Base-by-base conservation (phyloP, 1,284 basidiomycete genomes). In the Ustilago crameri region DNA sequence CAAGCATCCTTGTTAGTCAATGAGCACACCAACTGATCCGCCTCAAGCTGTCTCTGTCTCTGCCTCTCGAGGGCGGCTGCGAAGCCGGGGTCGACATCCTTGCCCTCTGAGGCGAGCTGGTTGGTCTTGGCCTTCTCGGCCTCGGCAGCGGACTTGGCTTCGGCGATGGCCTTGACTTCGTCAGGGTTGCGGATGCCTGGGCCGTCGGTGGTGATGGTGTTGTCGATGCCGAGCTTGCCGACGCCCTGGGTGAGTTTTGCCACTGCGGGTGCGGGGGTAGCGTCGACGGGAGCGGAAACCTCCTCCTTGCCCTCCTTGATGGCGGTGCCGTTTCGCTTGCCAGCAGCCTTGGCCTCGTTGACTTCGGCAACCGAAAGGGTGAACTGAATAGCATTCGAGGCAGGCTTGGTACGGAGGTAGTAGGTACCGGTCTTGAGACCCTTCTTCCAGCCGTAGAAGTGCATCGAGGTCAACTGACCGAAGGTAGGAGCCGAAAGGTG, bases 361-460 rank as follows among this genome's bases (percentile, higher is more conserved):
- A 94, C 87, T 54, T 88, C 84, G 90, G 90, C 81, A 38, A 82
- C 82, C 84, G 96, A 94, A 67, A 98, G 90, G 14, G 96, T 99
- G 87, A 99, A 98, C 86, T 98, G 94, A 85, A 96, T 95, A 38
- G 96, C 96, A 81, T 93, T 91, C 26, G 93, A 92, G 9, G 95
- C 93, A 2, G 96, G 93, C 54, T 92, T 89, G 42, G 96, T 98
- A 58, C 96, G 90, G 51, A 99, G 88, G 86, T 98, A 98, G 86
- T 88, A 86, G 35, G 76, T 75, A 42, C 81, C 96, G 0, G 96
- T 98, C 90, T 99, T 99, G 82, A 99, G 86, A 26, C 96, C 96
- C 85, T 93, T 93, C 89, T 96, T 96, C 96, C 95, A 98, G 23
- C 95, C 96, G 84, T 98, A 98, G 86, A 98, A 99, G 87, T 98